Conservation (phyloP, 345 rosid species). For the Geranium rotundifolium region DNA sequence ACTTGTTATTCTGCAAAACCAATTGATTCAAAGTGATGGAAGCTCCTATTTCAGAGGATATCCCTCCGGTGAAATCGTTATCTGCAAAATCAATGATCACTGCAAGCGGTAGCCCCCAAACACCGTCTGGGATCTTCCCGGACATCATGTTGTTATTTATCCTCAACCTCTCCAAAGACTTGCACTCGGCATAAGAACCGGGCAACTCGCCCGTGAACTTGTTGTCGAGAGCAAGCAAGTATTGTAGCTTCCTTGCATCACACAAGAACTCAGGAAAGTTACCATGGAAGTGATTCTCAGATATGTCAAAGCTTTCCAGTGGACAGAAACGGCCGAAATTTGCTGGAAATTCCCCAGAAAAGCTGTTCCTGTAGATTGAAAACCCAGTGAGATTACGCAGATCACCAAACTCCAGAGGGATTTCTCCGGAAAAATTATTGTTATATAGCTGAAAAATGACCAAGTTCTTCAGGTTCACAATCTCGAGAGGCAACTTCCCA, state of each 20-base stretch:
- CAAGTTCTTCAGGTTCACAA: constrained; percentile 43
- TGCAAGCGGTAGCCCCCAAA: constrained; percentile 65
- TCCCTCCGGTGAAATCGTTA: constrained; percentile 54
- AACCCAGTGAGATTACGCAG: constrained; percentile 38
- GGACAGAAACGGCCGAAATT: constrained; percentile 60
- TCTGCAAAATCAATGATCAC: constrained; percentile 52
- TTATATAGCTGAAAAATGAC: constrained; percentile 38
- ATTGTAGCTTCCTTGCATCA: constrained; percentile 26
- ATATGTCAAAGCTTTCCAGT: constrained; percentile 52
- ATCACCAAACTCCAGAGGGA: constrained; percentile 67
- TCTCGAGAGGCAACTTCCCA: constrained; percentile 43
- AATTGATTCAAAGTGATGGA: constrained; percentile 45
- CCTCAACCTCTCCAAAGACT: constrained; percentile 50
- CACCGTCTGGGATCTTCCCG: constrained; percentile 44
- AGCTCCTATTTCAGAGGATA: constrained; percentile 36
- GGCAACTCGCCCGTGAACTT: constrained; percentile 63
- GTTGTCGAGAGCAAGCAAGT: constrained; percentile 53
- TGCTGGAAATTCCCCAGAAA: constrained; percentile 58
- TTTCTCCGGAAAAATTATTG: constrained; percentile 51
- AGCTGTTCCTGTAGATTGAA: constrained; percentile 61
- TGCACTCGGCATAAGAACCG: constrained; percentile 48
- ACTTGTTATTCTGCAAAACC: constrained; percentile 46
- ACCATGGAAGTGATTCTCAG: constrained; percentile 71
- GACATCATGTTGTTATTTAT: constrained; percentile 46
- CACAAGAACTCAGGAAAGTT: constrained; percentile 64